Evolutionary conservation across 2,329 filamentous ascomycete genomes (phyloP).

Genomic region (Fonsecaea nubica): DNA sequence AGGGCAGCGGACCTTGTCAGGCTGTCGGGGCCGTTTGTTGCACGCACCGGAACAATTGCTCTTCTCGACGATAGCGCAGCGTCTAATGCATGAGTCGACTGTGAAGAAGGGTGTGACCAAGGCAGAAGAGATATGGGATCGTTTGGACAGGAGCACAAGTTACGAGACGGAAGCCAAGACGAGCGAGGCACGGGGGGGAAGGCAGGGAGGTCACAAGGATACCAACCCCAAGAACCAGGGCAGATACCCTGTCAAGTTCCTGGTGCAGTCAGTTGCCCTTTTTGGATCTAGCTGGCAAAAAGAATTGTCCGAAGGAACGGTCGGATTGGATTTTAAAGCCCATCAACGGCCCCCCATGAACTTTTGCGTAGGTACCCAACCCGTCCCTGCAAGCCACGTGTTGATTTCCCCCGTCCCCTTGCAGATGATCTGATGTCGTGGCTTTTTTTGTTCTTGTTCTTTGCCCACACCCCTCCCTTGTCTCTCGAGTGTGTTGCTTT

Average conservation of each 20-base stretch:
- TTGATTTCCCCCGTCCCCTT: conserved; percentile 18
- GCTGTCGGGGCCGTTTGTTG: no score
- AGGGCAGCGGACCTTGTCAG: background rate
- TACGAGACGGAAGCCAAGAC: background rate
- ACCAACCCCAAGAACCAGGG: background rate
- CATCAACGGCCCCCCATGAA: background rate
- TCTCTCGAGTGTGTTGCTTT: no score
- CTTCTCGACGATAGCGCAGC: background rate
- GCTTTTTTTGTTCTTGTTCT: background rate
- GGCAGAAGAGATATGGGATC: background rate
- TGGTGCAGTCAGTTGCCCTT: background rate
- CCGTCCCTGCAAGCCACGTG: conserved; percentile 30
- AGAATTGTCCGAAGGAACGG: background rate
- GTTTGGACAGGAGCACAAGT: background rate
- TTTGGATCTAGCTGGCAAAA: background rate
- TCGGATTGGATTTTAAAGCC: background rate
- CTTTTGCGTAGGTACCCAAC: background rate
- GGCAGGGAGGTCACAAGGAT: background rate
- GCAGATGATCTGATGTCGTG: conserved; percentile 23
- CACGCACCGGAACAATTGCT: background rate
- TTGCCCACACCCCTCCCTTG: background rate
- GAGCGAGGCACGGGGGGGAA: no score
- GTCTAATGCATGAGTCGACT: background rate
- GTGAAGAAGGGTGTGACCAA: background rate
- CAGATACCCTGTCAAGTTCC: background rate